These are phyloP conservation scores for Salix exigua DNA, from an alignment of 345 rosid genomes.

Conservation along the genomic window DNA sequence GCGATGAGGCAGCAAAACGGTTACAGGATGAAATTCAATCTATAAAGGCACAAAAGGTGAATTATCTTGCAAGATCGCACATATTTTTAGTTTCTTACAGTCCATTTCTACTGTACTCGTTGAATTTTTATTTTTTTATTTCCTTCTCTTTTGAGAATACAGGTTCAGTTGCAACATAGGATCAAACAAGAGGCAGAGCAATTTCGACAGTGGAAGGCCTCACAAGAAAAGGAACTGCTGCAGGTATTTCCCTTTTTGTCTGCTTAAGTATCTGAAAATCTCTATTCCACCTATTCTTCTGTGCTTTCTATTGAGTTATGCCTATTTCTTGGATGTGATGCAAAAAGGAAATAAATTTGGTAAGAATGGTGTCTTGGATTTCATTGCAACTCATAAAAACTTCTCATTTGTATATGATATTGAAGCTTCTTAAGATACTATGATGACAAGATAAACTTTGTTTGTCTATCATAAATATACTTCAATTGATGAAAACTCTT, in stretches of 20 bases:
- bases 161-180: slow-evolving; percentile 96
- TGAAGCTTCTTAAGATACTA: not conserved
- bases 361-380: not conserved
- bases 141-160: slow-evolving; percentile 12
- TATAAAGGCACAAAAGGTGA: slow-evolving; percentile 92
- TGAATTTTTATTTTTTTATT: not conserved
- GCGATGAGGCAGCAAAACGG: slow-evolving; percentile 87
- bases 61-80: not conserved
- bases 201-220: slow-evolving; percentile 97
- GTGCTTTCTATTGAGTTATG: not conserved
- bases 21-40: slow-evolving; percentile 94
- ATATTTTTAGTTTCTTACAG: not conserved
- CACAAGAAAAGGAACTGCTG: slow-evolving; percentile 86
- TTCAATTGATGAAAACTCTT: too few species aligned
- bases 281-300: not conserved
- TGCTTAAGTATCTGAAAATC: not conserved
- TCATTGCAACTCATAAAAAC: not conserved
- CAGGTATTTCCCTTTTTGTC: slow-evolving; percentile 46
- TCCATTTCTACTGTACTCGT: not conserved
- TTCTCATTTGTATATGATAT: too few species aligned
- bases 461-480: not conserved
- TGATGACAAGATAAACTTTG: not conserved
- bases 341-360: not conserved
- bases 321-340: not conserved
- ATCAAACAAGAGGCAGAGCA: slow-evolving; percentile 99